Conservation (phyloP, 2,329 filamentous ascomycete genomes). For the Colletotrichum noveboracense region DNA sequence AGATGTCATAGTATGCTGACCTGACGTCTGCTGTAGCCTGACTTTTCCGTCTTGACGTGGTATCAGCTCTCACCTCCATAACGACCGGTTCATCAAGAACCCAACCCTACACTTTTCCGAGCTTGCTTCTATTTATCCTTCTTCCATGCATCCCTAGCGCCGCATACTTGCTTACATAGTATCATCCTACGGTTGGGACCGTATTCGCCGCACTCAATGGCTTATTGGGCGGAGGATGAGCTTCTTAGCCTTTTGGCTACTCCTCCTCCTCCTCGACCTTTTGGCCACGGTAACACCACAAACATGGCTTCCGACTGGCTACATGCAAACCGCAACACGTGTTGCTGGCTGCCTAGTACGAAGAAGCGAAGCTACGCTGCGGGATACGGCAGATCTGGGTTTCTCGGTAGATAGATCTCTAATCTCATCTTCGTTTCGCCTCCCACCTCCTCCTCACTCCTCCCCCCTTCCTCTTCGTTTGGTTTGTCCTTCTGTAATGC, state of each 20-base stretch:
- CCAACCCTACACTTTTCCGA: not conserved
- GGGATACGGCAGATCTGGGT: not conserved
- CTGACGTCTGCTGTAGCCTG: not conserved
- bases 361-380: not conserved
- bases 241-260: not conserved
- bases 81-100: not conserved
- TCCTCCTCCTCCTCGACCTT: not conserved
- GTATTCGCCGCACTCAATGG: not conserved
- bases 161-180: not conserved
- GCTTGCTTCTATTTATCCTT: not conserved
- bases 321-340: not conserved
- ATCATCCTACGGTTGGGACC: not conserved
- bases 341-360: not conserved
- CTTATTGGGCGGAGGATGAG: not conserved
- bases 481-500: not conserved
- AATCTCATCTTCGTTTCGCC: not conserved
- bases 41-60: not conserved
- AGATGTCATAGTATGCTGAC: constrained; percentile 5
- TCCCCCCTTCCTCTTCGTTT: not conserved
- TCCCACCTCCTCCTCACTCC: not conserved
- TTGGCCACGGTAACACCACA: not conserved
- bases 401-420: not conserved
- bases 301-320: not conserved
- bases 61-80: not conserved
- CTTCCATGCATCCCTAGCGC: not conserved